A percentile compares a stretch with the other conserved stretches of the same genome.
Conservation (phyloP, 1,139 yeast genomes). For the Taphrina betulina region DNA sequence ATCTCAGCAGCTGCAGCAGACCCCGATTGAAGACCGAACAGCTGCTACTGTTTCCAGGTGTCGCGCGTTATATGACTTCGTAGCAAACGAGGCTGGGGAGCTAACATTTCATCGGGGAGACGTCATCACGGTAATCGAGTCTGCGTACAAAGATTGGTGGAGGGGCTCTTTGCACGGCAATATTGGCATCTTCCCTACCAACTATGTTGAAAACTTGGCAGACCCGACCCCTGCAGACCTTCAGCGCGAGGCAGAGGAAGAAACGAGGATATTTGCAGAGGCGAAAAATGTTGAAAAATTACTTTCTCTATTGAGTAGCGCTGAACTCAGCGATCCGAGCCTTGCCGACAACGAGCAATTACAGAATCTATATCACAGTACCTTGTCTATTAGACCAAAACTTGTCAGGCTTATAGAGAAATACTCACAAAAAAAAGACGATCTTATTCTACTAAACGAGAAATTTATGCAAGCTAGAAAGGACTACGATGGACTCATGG, state of each 20-base stretch:
- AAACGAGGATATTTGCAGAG: constrained; percentile 52
- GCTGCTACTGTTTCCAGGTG: constrained; percentile 61
- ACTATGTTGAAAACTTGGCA: constrained; percentile 79
- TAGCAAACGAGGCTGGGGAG: constrained; percentile 56
- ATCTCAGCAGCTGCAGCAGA: constrained; percentile 38
- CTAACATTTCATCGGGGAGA: constrained; percentile 48
- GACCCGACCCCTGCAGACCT: constrained; percentile 62
- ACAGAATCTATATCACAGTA: constrained; percentile 59
- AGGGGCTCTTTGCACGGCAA: constrained; percentile 79
- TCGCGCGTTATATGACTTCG: constrained; percentile 78
- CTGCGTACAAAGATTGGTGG: constrained; percentile 95
- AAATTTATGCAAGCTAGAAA: constrained; percentile 67
- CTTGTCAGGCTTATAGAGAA: constrained; percentile 72
- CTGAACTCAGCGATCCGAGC: constrained; percentile 42
- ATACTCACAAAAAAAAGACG: constrained; percentile 69
- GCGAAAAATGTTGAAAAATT: constrained; percentile 63
- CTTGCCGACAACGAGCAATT: constrained; percentile 46
- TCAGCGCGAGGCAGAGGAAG: constrained; percentile 48
- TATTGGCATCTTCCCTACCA: constrained; percentile 88
- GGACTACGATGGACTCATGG: constrained; percentile 67
- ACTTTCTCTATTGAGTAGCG: constrained; percentile 56
- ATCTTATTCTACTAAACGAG: constrained; percentile 51
- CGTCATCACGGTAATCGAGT: constrained; percentile 74
- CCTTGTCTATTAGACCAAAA: constrained; percentile 70
- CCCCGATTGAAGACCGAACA: constrained; percentile 39